Conservation (phyloP, 495 filamentous ascomycete genomes). For the Penicillium coffeae region DNA sequence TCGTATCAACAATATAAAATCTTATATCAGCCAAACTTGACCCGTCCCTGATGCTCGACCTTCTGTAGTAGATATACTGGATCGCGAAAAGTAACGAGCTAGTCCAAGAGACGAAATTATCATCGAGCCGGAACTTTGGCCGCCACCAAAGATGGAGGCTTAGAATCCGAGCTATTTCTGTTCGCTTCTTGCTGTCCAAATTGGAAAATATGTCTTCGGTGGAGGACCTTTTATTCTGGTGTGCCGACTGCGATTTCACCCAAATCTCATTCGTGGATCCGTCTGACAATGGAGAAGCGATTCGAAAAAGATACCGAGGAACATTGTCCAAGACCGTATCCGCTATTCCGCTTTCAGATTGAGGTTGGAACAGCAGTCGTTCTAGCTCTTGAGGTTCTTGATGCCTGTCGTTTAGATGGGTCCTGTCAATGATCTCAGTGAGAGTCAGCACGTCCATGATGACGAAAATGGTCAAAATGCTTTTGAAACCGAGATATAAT, state of each 20-base stretch:
- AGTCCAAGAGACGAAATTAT: constrained; percentile 36
- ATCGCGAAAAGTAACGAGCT: constrained; percentile 36
- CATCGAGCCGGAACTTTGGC: constrained; percentile 3
- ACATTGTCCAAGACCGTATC: not conserved
- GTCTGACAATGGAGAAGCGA: not conserved
- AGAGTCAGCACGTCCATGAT: too few species aligned
- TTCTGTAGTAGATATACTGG: constrained; percentile 29
- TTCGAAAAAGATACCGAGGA: constrained; percentile 1
- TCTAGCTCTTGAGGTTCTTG: not conserved
- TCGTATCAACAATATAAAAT: constrained; percentile 30
- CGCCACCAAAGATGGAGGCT: constrained; percentile 28
- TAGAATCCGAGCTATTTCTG: constrained; percentile 13
- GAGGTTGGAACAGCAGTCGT: not conserved
- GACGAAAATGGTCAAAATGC: too few species aligned
- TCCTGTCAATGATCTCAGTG: too few species aligned
- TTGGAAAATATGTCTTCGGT: constrained; percentile 16
- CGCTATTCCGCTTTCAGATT: not conserved
- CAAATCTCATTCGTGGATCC: constrained; percentile 16
- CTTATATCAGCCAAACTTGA: constrained; percentile 19
- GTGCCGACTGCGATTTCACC: constrained; percentile 11
- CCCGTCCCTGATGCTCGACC: constrained; percentile 2
- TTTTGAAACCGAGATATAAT: too few species aligned
- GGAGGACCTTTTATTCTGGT: not conserved
- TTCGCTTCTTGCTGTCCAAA: constrained; percentile 6
- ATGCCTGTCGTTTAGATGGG: too few species aligned